A percentile compares a stretch with the other conserved stretches of the same genome.
Evolutionary conservation across 2,329 filamentous ascomycete species (phyloP).

Genomic region (Ceratocystis diversiconidia): DNA sequence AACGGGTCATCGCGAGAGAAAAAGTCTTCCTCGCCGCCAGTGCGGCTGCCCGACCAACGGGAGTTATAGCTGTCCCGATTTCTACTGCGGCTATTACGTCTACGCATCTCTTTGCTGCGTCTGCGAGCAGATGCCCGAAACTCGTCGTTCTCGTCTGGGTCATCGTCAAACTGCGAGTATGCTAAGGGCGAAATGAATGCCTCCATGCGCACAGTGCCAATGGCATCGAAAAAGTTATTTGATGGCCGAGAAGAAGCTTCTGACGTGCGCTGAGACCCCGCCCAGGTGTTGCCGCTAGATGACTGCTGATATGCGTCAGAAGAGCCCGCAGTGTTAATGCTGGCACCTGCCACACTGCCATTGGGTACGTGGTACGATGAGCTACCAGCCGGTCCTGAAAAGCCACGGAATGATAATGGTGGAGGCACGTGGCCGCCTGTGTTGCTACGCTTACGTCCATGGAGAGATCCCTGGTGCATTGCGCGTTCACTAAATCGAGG

Average conservation of each 20-base stretch:
- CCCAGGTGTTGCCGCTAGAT: conserved; percentile 28
- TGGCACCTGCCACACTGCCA: conserved; percentile 44
- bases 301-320: conserved; percentile 46
- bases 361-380: conserved; percentile 33
- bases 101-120: conserved; percentile 41
- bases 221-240: conserved; percentile 66
- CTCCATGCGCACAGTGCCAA: conserved; percentile 91
- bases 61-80: conserved; percentile 39
- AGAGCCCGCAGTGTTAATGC: conserved; percentile 42
- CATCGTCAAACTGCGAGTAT: conserved; percentile 33
- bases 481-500: conserved; percentile 50
- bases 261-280: conserved; percentile 32
- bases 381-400: conserved; percentile 43
- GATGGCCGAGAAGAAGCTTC: conserved; percentile 38
- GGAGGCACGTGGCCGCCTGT: conserved; percentile 62
- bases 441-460: conserved; percentile 78
- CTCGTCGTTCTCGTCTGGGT: conserved; percentile 37
- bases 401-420: conserved; percentile 62
- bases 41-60: conserved; percentile 22
- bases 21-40: conserved; percentile 40
- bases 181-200: conserved; percentile 67
- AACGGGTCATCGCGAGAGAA: conserved; percentile 45
- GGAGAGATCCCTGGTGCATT: conserved; percentile 32
- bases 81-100: conserved; percentile 39
- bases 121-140: conserved; percentile 34